Evolutionary conservation across 2,329 filamentous ascomycete species (phyloP), one percentile per base, ranked within the genome.

Genomic region (Venturiaceae sp.): DNA sequence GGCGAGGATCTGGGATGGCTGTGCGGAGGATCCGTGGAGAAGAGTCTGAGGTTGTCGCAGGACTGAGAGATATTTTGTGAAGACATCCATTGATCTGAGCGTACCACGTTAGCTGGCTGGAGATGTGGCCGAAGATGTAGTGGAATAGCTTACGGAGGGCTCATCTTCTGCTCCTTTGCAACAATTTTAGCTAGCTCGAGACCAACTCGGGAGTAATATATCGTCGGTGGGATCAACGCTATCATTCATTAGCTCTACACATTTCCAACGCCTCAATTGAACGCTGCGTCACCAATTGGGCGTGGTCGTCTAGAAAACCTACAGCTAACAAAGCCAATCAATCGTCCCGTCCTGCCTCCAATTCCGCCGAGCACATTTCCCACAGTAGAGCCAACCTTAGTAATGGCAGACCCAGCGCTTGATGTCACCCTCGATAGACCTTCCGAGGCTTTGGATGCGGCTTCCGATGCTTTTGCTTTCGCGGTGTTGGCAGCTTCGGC

Each of bases 201-300:
- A 67, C 82, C 88, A 71, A 97, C 92, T 74, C 85, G 88, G 69
- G 87, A 85, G 81, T 97, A 99, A 84, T 96, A 96, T 72, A 95
- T 72, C 63, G 91, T 86, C 62, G 86, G 85, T 66, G 94, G 94
- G 66, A 92, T 60, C 21, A 61, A 28, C 30, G 59, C 60, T 61
- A 60, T 19, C 54, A 39, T 53, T 32, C 19, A 7, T 26, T 37
- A 58, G 34, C 6, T 4, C 46, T 23, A 28, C 16, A 32, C 13
- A 33, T 16, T 54, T n/a, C 23, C 57, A 14, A 39, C 30, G 3
- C 6, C 37, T 16, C 44, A 58, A 53, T 54, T 34, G 57, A 58
- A 9, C 58, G 6, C 30, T 21, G 5, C 11, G 16, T 23, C 30
- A 16, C n/a, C 37, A 36, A 23, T 57, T 33, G 37, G n/a, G n/a